These are phyloP conservation scores for Gossypium gossypioides DNA, from an alignment of 441 rosid genomes.

Conservation along the genomic window DNA sequence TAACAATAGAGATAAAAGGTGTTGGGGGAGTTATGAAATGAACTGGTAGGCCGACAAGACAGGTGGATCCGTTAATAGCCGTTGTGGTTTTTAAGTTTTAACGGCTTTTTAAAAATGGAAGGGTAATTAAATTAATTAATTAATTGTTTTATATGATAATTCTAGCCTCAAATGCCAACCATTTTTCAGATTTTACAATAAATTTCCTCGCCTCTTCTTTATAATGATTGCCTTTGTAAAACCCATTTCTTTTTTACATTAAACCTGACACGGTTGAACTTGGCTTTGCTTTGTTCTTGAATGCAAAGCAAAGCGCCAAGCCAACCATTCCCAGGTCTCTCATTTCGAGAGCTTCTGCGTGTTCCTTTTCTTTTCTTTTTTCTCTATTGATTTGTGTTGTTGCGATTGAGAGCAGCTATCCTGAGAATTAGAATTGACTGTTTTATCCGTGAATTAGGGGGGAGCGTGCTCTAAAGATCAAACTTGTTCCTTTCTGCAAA, in stretches of 20 bases:
- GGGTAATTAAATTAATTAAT: neutral
- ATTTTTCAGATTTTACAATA: neutral
- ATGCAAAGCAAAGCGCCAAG: neutral
- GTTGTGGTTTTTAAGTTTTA: conserved; percentile 13
- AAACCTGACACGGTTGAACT: neutral
- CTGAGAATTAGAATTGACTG: neutral
- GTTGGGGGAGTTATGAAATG: neutral
- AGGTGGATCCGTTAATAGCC: conserved; percentile 10
- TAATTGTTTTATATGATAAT: neutral
- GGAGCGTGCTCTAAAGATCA: neutral
- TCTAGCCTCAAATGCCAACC: neutral
- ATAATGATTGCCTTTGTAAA: neutral
- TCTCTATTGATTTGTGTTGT: neutral
- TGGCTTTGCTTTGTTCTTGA: neutral
- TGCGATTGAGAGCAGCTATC: neutral
- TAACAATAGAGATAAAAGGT: neutral
- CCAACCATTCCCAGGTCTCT: neutral
- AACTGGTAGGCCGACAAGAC: neutral
- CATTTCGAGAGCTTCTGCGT: neutral
- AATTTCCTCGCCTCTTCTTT: neutral
- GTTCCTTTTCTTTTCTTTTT: neutral
- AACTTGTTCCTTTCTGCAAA: conserved; percentile 7
- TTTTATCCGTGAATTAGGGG: neutral
- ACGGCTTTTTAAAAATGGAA: conserved; percentile 19
- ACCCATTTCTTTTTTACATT: neutral